Percentiles rank a stretch among this genome's conserved stretches.
Evolutionary conservation across 352 stramenopile genomes (phyloP).

Genomic region (Pseudoperonospora humuli): DNA sequence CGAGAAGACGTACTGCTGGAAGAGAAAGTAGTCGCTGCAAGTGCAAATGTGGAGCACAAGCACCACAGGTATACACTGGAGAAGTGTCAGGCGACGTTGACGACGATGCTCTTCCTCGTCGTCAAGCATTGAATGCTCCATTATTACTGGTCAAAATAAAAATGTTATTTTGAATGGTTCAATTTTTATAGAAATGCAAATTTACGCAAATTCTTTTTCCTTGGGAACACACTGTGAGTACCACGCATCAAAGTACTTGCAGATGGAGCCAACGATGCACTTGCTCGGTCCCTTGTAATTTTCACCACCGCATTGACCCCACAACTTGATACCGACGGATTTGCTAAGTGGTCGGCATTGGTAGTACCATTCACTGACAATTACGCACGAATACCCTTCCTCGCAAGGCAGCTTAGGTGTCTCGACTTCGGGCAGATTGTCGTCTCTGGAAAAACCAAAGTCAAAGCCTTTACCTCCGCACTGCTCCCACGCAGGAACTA

Average conservation of each 20-base stretch:
- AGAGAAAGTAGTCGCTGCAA: slow-evolving; percentile 48
- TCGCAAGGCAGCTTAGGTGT: slow-evolving; percentile 15
- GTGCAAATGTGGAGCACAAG: slow-evolving; percentile 42
- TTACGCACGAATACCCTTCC: slow-evolving; percentile 25
- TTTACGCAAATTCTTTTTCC: no score
- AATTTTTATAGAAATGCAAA: no score
- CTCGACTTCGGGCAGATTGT: slow-evolving; percentile 6
- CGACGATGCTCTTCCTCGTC: slow-evolving; percentile 4
- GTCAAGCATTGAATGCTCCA: slow-evolving; percentile 6
- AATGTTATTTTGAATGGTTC: no score
- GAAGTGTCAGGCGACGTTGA: slow-evolving; percentile 1
- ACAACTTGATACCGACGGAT: no score
- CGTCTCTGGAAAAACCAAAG: no score
- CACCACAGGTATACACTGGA: slow-evolving; percentile 35
- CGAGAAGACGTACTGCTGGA: slow-evolving; percentile 34
- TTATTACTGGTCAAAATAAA: no score
- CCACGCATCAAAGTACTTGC: no score
- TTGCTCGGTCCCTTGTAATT: no score
- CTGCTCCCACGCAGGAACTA: slow-evolving; percentile 14
- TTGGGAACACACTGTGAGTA: no score
- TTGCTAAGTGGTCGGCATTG: slow-evolving; percentile 32
- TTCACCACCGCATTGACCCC: no score
- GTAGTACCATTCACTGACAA: slow-evolving; percentile 37
- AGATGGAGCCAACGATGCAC: no score
- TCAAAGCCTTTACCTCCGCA: slow-evolving; percentile 24